These are phyloP conservation scores for Colletotrichum kahawae DNA, from an alignment of 2,329 filamentous ascomycete genomes.

Conservation along the genomic window DNA sequence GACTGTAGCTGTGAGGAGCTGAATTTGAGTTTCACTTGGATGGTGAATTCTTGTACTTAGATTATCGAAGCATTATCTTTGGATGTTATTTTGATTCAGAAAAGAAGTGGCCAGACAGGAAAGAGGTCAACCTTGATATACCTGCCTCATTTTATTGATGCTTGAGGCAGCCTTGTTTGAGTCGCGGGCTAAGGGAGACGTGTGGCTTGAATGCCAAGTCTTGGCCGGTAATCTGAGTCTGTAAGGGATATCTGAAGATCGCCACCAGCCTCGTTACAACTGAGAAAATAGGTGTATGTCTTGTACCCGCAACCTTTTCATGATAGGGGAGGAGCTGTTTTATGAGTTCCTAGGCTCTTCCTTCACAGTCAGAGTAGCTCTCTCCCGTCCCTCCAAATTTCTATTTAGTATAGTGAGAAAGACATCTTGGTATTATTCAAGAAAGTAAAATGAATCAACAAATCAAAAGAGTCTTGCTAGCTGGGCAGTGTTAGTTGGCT, in stretches of 20 bases:
- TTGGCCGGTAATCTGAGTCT: neutral
- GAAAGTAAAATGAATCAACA: no score
- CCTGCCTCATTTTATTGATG: rapidly evolving
- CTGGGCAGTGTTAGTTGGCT: no score
- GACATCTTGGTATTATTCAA: no score
- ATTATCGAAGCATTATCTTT: rapidly evolving
- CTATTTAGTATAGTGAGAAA: no score
- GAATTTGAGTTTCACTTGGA: neutral
- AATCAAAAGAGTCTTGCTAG: no score
- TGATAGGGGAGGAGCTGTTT: no score
- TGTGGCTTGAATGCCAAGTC: neutral
- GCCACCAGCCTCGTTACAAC: neutral
- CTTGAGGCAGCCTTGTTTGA: neutral
- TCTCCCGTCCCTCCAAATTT: no score
- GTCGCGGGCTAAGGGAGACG: neutral
- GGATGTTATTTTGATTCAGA: neutral
- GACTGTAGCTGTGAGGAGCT: neutral
- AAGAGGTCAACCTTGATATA: neutral
- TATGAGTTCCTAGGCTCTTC: no score
- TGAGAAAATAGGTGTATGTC: neutral
- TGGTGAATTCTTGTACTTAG: rapidly evolving
- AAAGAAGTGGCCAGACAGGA: no score
- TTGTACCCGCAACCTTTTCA: no score
- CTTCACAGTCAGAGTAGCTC: no score
- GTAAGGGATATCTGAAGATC: neutral